These are phyloP conservation scores for Colletotrichum sansevieriae DNA, from an alignment of 2,329 filamentous ascomycete species.

Conservation along the genomic window DNA sequence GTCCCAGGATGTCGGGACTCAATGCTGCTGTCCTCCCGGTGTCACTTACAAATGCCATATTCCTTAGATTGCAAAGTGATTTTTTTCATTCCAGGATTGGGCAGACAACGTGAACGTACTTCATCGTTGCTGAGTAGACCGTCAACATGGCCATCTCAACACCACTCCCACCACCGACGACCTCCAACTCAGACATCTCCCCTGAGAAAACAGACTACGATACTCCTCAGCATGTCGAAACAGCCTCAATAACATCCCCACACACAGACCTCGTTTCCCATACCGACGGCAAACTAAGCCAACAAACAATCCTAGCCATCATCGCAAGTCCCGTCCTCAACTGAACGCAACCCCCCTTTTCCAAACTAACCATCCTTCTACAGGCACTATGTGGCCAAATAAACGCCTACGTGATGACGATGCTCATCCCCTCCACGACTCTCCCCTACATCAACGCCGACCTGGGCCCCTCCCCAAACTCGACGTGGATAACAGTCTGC, in stretches of 20 bases:
- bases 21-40: neutral
- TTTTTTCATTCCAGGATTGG: too few relatives aligned
- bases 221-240: neutral
- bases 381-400: conserved; percentile 43
- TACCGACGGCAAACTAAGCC: neutral
- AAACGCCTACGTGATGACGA: conserved; percentile 53
- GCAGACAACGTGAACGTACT: too few relatives aligned
- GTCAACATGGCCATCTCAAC: neutral
- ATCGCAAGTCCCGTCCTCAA: rapidly evolving
- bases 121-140: neutral
- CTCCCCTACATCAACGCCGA: conserved; percentile 52
- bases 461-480: conserved; percentile 50
- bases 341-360: rapidly evolving
- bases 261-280: neutral
- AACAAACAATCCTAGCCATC: neutral
- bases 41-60: neutral
- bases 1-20: neutral
- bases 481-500: conserved; percentile 52
- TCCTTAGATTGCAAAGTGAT: too few relatives aligned
- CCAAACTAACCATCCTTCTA: neutral
- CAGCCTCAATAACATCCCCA: neutral
- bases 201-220: neutral
- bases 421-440: conserved; percentile 51
- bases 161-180: neutral
- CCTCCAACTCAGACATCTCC: neutral